These are phyloP conservation scores for Myxozyma mucilagina DNA, from an alignment of 805 yeast genomes.

Conservation along the genomic window DNA sequence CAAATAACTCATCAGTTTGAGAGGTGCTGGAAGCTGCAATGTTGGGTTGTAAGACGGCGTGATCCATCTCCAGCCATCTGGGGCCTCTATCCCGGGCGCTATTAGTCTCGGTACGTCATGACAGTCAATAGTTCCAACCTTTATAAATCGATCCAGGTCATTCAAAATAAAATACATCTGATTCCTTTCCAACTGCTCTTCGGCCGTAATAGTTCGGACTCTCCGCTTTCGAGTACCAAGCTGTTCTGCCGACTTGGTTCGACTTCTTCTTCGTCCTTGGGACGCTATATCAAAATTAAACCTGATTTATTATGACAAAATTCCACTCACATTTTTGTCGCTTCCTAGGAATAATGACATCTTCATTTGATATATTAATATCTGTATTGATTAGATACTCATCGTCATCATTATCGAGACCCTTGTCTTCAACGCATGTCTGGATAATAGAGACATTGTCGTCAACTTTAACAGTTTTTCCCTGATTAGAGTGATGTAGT, in stretches of 20 bases:
- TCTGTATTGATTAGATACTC: background rate
- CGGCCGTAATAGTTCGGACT: constrained; percentile 1
- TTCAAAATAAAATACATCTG: constrained; percentile 42
- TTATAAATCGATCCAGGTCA: constrained; percentile 44
- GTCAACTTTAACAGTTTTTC: background rate
- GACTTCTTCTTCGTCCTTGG: background rate
- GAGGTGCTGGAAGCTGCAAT: constrained; percentile 12
- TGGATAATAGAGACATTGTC: no score
- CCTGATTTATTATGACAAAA: no score
- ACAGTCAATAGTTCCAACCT: constrained; percentile 53
- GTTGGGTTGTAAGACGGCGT: constrained; percentile 47
- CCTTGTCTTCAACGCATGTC: no score
- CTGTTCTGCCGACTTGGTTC: background rate
- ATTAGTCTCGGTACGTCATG: constrained; percentile 47
- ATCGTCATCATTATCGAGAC: no score
- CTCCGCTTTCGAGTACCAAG: background rate
- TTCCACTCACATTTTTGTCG: background rate
- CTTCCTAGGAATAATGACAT: background rate
- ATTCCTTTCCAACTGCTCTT: constrained; percentile 26
- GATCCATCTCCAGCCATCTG: constrained; percentile 59
- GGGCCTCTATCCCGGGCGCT: constrained; percentile 43
- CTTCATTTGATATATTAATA: background rate
- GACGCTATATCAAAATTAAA: background rate
- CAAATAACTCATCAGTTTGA: constrained; percentile 41
- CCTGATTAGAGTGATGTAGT: background rate